Percentiles rank a stretch among this genome's conserved stretches.
phyloP scores from a whole-genome alignment of 2,329 filamentous ascomycete species.

The Periconia sp. region DNA sequence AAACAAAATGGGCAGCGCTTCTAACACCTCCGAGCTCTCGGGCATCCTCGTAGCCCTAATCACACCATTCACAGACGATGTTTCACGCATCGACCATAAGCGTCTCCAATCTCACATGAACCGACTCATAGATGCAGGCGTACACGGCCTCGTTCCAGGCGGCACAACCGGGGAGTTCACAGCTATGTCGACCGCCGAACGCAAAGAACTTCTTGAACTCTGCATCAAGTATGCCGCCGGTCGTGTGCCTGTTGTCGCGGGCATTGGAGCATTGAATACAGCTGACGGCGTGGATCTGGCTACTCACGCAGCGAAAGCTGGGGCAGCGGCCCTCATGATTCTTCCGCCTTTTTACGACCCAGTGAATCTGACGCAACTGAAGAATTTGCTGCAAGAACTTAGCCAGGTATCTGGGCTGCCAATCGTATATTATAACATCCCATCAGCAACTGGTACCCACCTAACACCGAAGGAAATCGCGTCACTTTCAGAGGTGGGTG shows the following conservation, averaged over 20 bases:
- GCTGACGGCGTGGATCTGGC: constrained; percentile 50
- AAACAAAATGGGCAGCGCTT: constrained; percentile 5
- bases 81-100: constrained; percentile 48
- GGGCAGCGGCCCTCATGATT: constrained; percentile 55
- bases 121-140: constrained; percentile 51
- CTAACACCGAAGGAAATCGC: constrained; percentile 53
- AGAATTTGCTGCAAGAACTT: constrained; percentile 51
- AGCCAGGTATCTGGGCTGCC: constrained; percentile 49
- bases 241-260: constrained; percentile 52
- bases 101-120: constrained; percentile 54
- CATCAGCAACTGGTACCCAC: constrained; percentile 53
- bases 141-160: constrained; percentile 59
- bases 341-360: constrained; percentile 60
- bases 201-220: constrained; percentile 53
- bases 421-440: constrained; percentile 61
- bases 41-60: constrained; percentile 59
- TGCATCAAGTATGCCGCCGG: constrained; percentile 47
- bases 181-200: constrained; percentile 51
- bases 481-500: constrained; percentile 52
- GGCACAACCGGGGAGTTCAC: constrained; percentile 61
- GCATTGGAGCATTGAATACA: constrained; percentile 54
- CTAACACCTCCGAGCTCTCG: constrained; percentile 17
- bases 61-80: constrained; percentile 55
- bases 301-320: constrained; percentile 46
- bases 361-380: constrained; percentile 48